Base-by-base conservation (phyloP, 2,329 filamentous ascomycete species). In the Whalleya microplaca region DNA sequence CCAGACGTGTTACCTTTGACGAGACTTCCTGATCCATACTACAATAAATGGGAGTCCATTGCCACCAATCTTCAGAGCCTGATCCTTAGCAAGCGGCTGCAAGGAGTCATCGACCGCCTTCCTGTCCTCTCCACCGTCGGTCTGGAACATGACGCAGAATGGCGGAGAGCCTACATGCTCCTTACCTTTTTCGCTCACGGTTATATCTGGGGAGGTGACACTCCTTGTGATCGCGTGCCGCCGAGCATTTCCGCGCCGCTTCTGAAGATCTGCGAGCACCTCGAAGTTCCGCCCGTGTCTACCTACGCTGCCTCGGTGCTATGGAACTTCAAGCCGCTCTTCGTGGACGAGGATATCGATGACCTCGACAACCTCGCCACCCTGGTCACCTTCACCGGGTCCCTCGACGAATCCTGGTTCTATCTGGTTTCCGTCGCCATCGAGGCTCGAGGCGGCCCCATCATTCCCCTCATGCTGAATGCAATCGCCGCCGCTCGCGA, bases 331-430 rank as follows among this genome's bases (percentile, higher is more conserved):
- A 94, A 93, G 74, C 91, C 93, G 0, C 83, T 98, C 52, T 97
- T 98, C 70, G 77, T 86, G 57, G 85, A 91, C 60, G 93, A 97
- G 73, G 83, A 84, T 37, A 85, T 95, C 55, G 91, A 96, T 69
- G 86, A 86, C 62, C 82, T 98, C 45, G 88, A 95, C 69, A 98
- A 99, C 67, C 82, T 99, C 53, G 87, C 91, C 41, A 95, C 91
- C 2, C 81, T 98, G 58, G 86, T 87, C 68, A 97, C 95, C 16
- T 96, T 97, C 70, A 98, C 95, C 16, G 95, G 95, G 48, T 93
- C 92, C 7, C 80, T 96, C 53, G 95, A 99, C 71, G 95, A 99
- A 76, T 96, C 95, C 61, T 99, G 95, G 95, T 99, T 99, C 72
- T 99, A 98, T 72, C 82, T 99, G 12, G 86, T 98, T 50, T 97